Percentiles rank a stretch among this genome's conserved stretches.
Evolutionary conservation across 2,329 filamentous ascomycete genomes (phyloP).

Genomic region (Aspergillus sp.): DNA sequence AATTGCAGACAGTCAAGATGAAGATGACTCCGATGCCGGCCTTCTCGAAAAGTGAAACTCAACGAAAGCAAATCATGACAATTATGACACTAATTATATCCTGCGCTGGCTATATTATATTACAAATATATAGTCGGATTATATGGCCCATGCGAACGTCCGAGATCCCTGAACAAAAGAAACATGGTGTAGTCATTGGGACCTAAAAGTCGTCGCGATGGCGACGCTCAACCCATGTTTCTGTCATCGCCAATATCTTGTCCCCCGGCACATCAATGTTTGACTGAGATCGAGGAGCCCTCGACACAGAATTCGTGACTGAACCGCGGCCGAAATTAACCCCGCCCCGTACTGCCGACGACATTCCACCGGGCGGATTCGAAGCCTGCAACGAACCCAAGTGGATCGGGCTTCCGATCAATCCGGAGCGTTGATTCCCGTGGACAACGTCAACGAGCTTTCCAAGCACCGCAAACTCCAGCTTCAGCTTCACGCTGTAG

Average conservation of each 20-base stretch:
- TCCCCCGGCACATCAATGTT: slow-evolving; percentile 15
- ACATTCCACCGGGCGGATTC: slow-evolving; percentile 8
- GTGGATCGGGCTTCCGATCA: slow-evolving; percentile 12
- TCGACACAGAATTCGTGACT: slow-evolving; percentile 2
- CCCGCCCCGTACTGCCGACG: slow-evolving; percentile 5
- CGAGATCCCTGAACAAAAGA: neutral
- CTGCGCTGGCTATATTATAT: neutral
- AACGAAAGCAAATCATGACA: neutral
- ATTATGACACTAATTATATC: neutral
- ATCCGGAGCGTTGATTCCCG: slow-evolving; percentile 23
- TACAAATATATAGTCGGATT: neutral
- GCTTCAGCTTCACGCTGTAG: slow-evolving; percentile 46
- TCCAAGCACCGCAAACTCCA: slow-evolving; percentile 58
- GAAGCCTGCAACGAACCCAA: slow-evolving; percentile 20
- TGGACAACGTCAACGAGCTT: slow-evolving; percentile 43
- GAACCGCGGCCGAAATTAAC: slow-evolving; percentile 1
- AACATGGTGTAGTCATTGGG: neutral
- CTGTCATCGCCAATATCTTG: slow-evolving; percentile 23
- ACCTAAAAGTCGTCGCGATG: neutral
- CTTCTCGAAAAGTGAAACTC: slow-evolving; percentile 10
- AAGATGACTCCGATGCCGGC: slow-evolving; percentile 31
- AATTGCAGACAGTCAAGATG: slow-evolving; percentile 47
- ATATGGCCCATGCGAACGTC: neutral
- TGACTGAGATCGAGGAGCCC: slow-evolving; percentile 3
- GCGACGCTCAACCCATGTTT: slow-evolving; percentile 21